phyloP scores from a whole-genome alignment of 1,284 basidiomycete species.

The Irpex sp. region DNA sequence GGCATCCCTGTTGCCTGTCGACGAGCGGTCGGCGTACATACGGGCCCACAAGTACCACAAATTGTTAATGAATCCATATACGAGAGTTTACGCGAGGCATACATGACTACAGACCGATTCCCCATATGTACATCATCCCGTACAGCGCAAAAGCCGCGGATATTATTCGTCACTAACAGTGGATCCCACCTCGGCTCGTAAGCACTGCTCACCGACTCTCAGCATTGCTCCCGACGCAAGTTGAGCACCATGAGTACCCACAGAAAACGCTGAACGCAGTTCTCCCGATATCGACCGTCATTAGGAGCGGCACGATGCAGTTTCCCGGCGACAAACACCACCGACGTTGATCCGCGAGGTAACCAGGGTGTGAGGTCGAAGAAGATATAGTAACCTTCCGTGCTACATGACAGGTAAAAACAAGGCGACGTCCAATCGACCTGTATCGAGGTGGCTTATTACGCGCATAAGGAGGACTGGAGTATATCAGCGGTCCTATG shows the following conservation, averaged over 20 bases:
- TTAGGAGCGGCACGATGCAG: not conserved
- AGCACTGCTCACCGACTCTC: not conserved
- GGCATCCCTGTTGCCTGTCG: constrained; percentile 3
- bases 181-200: no score
- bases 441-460: not conserved
- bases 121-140: not conserved
- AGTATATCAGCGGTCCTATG: not conserved
- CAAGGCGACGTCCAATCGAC: not conserved
- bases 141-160: not conserved
- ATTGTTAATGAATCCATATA: not conserved
- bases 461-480: not conserved
- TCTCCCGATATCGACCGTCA: not conserved
- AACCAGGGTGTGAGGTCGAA: not conserved
- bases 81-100: not conserved
- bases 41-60: constrained; percentile 11
- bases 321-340: not conserved
- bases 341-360: not conserved
- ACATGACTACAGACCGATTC: not conserved
- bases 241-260: not conserved
- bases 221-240: not conserved
- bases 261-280: not conserved
- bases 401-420: not conserved
- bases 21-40: constrained; percentile 8
- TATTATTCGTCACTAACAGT: no score
- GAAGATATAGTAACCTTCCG: not conserved